A percentile compares a stretch with the other conserved stretches of the same genome.
These are phyloP conservation scores for Solanum gandarillasii DNA, from an alignment of 257 asterid species.

Conservation along the genomic window DNA sequence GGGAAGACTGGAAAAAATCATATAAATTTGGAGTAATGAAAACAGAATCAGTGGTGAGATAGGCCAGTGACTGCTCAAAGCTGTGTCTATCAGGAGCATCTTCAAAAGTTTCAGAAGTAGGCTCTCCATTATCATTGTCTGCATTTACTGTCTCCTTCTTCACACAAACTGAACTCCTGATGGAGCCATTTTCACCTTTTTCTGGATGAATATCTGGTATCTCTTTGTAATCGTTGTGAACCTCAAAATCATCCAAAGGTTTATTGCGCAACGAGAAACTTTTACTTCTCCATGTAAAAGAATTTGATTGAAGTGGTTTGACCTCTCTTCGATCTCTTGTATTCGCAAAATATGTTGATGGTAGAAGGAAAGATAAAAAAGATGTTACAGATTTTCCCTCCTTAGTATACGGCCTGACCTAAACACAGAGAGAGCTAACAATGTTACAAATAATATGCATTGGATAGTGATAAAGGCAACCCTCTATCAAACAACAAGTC, in stretches of 20 bases:
- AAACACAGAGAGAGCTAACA: constrained; percentile 25
- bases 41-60: constrained; percentile 52
- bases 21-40: constrained; percentile 61
- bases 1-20: constrained; percentile 70
- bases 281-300: constrained; percentile 66
- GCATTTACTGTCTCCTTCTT: constrained; percentile 5
- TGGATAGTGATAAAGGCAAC: neutral
- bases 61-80: constrained; percentile 39
- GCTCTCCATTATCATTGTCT: constrained; percentile 27
- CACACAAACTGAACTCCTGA: neutral
- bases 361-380: constrained; percentile 43
- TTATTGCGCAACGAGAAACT: constrained; percentile 52
- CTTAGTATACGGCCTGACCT: constrained; percentile 49
- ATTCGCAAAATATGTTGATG: constrained; percentile 49
- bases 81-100: constrained; percentile 42
- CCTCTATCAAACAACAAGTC: neutral
- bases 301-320: constrained; percentile 33
- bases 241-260: constrained; percentile 47
- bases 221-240: constrained; percentile 10
- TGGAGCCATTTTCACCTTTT: constrained; percentile 6
- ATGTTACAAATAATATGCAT: constrained; percentile 14
- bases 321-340: constrained; percentile 24
- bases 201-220: constrained; percentile 8
- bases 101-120: constrained; percentile 55
- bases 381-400: constrained; percentile 56